A percentile compares a stretch with the other conserved stretches of the same genome.
phyloP scores from a whole-genome alignment of 352 stramenopile genomes.

The Phytophthora lateralis region DNA sequence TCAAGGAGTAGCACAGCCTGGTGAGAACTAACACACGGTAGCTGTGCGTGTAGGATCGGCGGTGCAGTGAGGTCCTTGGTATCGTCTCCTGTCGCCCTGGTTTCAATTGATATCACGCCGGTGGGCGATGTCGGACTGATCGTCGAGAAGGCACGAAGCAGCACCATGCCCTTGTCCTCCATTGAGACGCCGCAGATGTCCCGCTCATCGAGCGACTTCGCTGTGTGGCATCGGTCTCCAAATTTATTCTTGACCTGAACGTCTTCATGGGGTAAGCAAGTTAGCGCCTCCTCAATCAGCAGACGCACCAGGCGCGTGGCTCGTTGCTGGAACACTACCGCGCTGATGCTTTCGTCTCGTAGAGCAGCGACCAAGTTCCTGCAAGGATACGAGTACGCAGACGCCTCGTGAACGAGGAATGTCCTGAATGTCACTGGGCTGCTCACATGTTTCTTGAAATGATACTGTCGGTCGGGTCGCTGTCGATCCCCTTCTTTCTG shows the following conservation, averaged over 20 bases:
- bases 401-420: constrained; percentile 45
- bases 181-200: constrained; percentile 36
- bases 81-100: constrained; percentile 9
- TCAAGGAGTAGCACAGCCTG: constrained; percentile 53
- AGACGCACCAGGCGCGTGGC: constrained; percentile 37
- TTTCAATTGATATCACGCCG: constrained; percentile 24
- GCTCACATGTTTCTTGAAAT: constrained; percentile 2
- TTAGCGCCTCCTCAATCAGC: constrained; percentile 46
- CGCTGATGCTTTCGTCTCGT: constrained; percentile 31
- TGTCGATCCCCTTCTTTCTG: background rate
- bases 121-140: constrained; percentile 33
- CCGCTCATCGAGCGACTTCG: constrained; percentile 28
- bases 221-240: constrained; percentile 30
- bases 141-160: constrained; percentile 31
- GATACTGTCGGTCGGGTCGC: background rate
- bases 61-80: background rate
- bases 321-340: constrained; percentile 35
- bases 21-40: constrained; percentile 31
- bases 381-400: constrained; percentile 39
- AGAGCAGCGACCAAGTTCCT: constrained; percentile 37
- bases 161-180: constrained; percentile 33
- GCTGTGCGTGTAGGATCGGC: constrained; percentile 25
- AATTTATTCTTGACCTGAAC: constrained; percentile 32
- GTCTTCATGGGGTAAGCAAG: constrained; percentile 34
- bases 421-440: constrained; percentile 1